phyloP scores from a whole-genome alignment of 2,329 filamentous ascomycete species.

The Ploettnerulaceae sp. region DNA sequence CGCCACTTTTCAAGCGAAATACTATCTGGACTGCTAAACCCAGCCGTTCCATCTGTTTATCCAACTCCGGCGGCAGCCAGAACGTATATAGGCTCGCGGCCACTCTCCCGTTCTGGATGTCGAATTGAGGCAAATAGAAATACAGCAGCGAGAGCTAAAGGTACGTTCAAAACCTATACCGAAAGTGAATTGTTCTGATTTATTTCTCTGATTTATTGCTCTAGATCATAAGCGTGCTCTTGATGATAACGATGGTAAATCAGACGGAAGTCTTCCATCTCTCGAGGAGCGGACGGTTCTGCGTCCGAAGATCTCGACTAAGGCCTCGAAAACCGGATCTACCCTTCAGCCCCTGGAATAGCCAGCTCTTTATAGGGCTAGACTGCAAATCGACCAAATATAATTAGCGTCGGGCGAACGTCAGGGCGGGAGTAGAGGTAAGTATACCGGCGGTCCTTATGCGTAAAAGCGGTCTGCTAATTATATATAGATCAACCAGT shows the following conservation, averaged over 20 bases:
- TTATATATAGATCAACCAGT: constrained; percentile 15
- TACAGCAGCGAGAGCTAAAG: constrained; percentile 17
- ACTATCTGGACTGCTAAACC: constrained; percentile 14
- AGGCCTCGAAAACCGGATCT: constrained; percentile 6
- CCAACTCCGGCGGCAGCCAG: constrained; percentile 10
- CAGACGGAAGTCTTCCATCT: constrained; percentile 10
- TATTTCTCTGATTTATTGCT: constrained; percentile 4
- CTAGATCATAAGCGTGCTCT: constrained; percentile 8
- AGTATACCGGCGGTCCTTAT: background rate
- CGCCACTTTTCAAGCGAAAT: constrained; percentile 10
- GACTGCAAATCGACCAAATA: constrained; percentile 11
- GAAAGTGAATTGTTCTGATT: constrained; percentile 16
- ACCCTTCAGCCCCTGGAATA: constrained; percentile 14
- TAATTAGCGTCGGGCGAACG: constrained; percentile 1
- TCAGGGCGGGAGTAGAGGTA: constrained; percentile 5
- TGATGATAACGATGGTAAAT: constrained; percentile 9
- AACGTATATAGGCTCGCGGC: constrained; percentile 10
- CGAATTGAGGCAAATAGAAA: constrained; percentile 17
- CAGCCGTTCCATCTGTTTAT: constrained; percentile 9
- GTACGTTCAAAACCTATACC: constrained; percentile 13
- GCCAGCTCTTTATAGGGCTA: constrained; percentile 12
- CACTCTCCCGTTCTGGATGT: constrained; percentile 13
- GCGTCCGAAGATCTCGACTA: constrained; percentile 11
- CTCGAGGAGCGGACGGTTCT: constrained; percentile 8
- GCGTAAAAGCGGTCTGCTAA: constrained; percentile 5